phyloP scores from a whole-genome alignment of 164 flowering plant genomes.

The Piper longum region DNA sequence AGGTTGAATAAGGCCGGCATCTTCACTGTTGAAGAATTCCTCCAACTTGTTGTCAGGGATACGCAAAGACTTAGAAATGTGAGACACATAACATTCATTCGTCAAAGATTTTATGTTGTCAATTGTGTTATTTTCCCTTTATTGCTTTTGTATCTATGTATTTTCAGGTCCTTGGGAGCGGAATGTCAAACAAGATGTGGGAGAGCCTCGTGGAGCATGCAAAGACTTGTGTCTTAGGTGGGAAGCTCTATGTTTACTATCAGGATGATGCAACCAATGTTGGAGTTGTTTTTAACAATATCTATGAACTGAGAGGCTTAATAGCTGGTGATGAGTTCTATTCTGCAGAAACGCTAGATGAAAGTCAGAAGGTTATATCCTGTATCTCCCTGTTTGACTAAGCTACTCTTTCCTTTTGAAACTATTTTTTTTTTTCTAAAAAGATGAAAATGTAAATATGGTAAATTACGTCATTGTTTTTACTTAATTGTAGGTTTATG shows the following conservation, averaged over 20 bases:
- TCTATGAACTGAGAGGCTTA: conserved; percentile 72
- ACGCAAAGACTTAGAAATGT: conserved; percentile 61
- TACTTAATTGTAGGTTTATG: conserved; percentile 38
- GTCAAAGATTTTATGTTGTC: neutral
- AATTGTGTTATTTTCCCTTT: neutral
- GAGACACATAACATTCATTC: conserved; percentile 16
- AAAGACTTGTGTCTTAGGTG: conserved; percentile 81
- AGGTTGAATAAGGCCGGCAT: conserved; percentile 71
- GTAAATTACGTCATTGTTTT: neutral
- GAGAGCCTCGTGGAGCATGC: conserved; percentile 87
- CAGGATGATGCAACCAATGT: conserved; percentile 56
- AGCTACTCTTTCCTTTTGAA: neutral
- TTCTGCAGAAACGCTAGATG: conserved; percentile 64
- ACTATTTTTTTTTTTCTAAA: too few species aligned
- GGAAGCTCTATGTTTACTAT: conserved; percentile 44
- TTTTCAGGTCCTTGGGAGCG: conserved; percentile 86
- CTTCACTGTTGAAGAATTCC: conserved; percentile 66
- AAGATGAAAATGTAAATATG: neutral
- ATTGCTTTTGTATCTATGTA: conserved; percentile 3
- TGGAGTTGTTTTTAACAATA: conserved; percentile 82
- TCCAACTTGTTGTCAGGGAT: conserved; percentile 66
- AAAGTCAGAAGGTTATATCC: conserved; percentile 61
- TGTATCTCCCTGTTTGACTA: neutral
- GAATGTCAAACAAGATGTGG: conserved; percentile 99
- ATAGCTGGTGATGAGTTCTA: conserved; percentile 56